phyloP scores from a whole-genome alignment of 2,329 filamentous ascomycete genomes.

The Exophiala aquamarina region DNA sequence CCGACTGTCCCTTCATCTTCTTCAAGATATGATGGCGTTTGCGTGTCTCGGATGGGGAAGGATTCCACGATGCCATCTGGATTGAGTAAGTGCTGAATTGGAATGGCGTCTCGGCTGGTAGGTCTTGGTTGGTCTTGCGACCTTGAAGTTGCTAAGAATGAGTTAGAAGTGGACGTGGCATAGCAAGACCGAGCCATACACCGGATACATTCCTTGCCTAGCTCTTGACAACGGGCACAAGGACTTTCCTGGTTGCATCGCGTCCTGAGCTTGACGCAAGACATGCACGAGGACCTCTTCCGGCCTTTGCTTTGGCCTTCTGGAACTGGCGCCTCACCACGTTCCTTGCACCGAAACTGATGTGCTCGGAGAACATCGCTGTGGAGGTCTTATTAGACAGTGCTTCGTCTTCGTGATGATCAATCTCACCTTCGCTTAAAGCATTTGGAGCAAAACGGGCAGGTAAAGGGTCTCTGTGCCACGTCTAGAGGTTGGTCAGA shows the following conservation, averaged over 20 bases:
- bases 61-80: conserved; percentile 18
- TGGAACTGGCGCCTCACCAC: conserved; percentile 22
- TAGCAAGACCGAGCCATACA: conserved; percentile 14
- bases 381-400: neutral
- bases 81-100: conserved; percentile 23
- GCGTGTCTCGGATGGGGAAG: conserved; percentile 19
- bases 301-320: conserved; percentile 26
- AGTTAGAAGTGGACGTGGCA: neutral
- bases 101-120: conserved; percentile 22
- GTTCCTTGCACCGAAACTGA: conserved; percentile 26
- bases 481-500: conserved; percentile 15
- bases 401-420: neutral
- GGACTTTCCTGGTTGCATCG: conserved; percentile 24
- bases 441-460: conserved; percentile 25
- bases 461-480: conserved; percentile 23
- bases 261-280: conserved; percentile 25
- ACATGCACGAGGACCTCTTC: conserved; percentile 24
- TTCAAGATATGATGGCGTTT: conserved; percentile 2
- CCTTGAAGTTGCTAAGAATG: too few relatives aligned
- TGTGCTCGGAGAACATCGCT: conserved; percentile 26
- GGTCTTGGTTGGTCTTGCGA: conserved; percentile 10
- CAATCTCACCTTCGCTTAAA: conserved; percentile 23
- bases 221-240: conserved; percentile 22
- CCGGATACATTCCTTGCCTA: conserved; percentile 25
- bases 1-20: conserved; percentile 13